Percentiles rank a stretch among this genome's conserved stretches.
Evolutionary conservation across 352 stramenopile genomes (phyloP).

Genomic region (Globisporangium parvum): DNA sequence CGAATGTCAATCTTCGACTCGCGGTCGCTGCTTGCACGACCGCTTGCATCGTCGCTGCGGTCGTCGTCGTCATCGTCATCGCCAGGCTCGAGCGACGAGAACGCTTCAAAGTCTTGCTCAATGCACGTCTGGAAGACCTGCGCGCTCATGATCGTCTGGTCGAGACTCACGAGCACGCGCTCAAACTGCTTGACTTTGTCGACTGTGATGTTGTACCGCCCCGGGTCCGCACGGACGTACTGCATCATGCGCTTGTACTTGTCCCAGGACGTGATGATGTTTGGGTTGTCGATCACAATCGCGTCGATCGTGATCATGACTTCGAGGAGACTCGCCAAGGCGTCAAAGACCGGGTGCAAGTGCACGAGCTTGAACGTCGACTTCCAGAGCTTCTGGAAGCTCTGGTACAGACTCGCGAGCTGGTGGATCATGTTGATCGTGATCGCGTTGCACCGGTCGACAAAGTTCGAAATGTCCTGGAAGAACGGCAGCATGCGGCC

Average conservation of each 20-base stretch:
- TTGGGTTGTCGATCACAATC: conserved; percentile 86
- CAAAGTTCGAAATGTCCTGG: conserved; percentile 89
- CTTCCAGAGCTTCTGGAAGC: conserved; percentile 85
- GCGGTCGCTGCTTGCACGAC: conserved; percentile 46
- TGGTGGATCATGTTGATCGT: conserved; percentile 90
- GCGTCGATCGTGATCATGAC: conserved; percentile 87
- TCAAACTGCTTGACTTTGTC: conserved; percentile 86
- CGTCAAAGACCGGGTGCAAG: conserved; percentile 74
- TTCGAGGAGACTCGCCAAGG: conserved; percentile 68
- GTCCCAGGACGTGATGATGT: conserved; percentile 82
- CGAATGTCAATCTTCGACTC: conserved; percentile 80
- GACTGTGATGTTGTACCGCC: conserved; percentile 76
- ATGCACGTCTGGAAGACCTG: conserved; percentile 86
- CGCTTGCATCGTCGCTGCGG: conserved; percentile 36
- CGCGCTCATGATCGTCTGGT: conserved; percentile 86
- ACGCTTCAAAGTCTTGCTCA: conserved; percentile 86
- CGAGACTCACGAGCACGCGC: conserved; percentile 76
- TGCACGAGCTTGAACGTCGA: conserved; percentile 86
- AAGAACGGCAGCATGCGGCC: conserved; percentile 87
- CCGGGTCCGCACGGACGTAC: conserved; percentile 78
- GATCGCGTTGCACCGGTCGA: conserved; percentile 85
- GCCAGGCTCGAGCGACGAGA: conserved; percentile 46
- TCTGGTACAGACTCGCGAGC: conserved; percentile 82
- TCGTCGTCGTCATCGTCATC: conserved; percentile 63
- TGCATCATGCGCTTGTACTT: conserved; percentile 92